phyloP scores from a whole-genome alignment of 371 early-diverging fungal genomes.

The Mortierella sp. region DNA sequence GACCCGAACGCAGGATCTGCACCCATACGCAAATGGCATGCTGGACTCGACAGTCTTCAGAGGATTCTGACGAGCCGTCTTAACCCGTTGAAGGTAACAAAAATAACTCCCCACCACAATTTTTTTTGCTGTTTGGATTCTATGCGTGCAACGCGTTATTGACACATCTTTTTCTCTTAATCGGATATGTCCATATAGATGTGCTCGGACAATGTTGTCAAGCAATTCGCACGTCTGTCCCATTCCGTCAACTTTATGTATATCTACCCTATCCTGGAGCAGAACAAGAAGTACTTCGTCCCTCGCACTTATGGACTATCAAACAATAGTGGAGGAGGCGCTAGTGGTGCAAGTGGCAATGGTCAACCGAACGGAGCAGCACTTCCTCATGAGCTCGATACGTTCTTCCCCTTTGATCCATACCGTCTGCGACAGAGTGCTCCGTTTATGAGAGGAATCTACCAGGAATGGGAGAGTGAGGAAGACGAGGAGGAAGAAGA shows the following conservation, averaged over 20 bases:
- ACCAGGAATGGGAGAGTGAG: conserved; percentile 73
- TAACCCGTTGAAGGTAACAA: conserved; percentile 80
- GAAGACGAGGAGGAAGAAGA: conserved; percentile 54
- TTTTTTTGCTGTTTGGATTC: too few relatives aligned
- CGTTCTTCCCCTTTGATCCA: conserved; percentile 97
- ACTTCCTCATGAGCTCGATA: conserved; percentile 70
- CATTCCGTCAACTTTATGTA: conserved; percentile 88
- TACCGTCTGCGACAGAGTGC: conserved; percentile 78
- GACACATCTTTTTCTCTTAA: background rate
- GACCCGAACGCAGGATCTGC: background rate
- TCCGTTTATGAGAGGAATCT: conserved; percentile 68
- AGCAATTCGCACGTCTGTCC: conserved; percentile 87
- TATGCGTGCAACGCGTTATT: too few relatives aligned
- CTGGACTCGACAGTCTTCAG: conserved; percentile 74
- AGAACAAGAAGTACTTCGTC: conserved; percentile 66
- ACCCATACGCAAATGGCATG: conserved; percentile 60
- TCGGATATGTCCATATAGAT: conserved; percentile 62
- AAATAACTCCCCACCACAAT: background rate
- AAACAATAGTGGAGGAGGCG: conserved; percentile 17
- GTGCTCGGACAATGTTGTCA: conserved; percentile 82
- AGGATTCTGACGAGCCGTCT: conserved; percentile 85
- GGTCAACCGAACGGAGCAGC: conserved; percentile 12
- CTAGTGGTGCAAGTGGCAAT: conserved; percentile 6
- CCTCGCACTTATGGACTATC: conserved; percentile 27
- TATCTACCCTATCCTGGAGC: conserved; percentile 81